Conservation (phyloP, 306 rosid species). For the Castanea crenata region DNA sequence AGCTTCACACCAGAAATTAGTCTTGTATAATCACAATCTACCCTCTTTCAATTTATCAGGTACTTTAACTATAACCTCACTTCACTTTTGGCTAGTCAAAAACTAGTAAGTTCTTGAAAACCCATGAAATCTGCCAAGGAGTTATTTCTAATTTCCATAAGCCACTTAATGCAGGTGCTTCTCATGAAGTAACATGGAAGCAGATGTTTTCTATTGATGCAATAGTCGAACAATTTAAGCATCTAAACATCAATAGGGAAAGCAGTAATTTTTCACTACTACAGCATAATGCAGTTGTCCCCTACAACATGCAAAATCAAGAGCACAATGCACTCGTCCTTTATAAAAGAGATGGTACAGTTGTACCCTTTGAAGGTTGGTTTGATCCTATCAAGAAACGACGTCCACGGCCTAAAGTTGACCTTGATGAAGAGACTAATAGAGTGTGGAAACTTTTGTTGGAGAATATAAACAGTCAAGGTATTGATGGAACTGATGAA, state of each 20-base stretch:
- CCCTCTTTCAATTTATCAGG: conserved; percentile 43
- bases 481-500: conserved; percentile 89
- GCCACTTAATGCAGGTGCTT: conserved; percentile 43
- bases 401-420: conserved; percentile 80
- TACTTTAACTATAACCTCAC: conserved; percentile 26
- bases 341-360: conserved; percentile 50
- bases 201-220: conserved; percentile 34
- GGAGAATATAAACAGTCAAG: conserved; percentile 80
- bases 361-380: conserved; percentile 52
- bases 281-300: conserved; percentile 49
- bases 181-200: conserved; percentile 18
- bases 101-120: background rate
- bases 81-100: background rate
- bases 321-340: conserved; percentile 43
- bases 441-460: conserved; percentile 94
- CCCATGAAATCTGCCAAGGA: background rate
- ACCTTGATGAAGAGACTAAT: conserved; percentile 87
- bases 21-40: conserved; percentile 29
- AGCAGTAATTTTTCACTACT: conserved; percentile 32
- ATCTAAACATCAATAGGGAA: conserved; percentile 56
- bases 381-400: conserved; percentile 66
- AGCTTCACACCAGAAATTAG: conserved; percentile 23
- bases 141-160: conserved; percentile 12
- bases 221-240: conserved; percentile 50
- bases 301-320: conserved; percentile 41